Conservation (phyloP, 75 land plant species). For the Pinus taeda region DNA sequence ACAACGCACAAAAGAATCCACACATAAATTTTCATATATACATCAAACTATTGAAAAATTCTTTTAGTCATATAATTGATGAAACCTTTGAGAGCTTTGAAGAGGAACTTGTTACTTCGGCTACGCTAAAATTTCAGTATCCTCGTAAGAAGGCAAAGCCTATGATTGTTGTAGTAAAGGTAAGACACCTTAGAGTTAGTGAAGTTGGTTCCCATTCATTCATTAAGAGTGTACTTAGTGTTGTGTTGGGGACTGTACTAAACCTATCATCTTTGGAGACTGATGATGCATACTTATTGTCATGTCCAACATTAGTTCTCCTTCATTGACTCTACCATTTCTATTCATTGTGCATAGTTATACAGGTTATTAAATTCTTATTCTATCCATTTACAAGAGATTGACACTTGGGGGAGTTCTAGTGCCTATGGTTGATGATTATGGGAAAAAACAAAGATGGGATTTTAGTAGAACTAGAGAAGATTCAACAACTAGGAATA, state of each 20-base stretch:
- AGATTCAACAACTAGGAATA: constrained; percentile 54
- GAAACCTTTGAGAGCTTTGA: too few species aligned
- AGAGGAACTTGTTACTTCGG: too few species aligned
- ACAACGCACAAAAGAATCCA: constrained; percentile 73
- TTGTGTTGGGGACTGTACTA: constrained; percentile 24
- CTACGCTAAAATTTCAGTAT: too few species aligned
- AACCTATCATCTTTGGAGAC: constrained; percentile 33
- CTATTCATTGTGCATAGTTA: constrained; percentile 75
- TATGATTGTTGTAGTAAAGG: too few species aligned
- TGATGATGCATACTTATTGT: constrained; percentile 30
- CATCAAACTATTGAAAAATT: too few species aligned
- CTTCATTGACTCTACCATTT: constrained; percentile 77
- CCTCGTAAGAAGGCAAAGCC: too few species aligned
- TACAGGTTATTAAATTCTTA: constrained; percentile 53
- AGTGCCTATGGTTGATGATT: constrained; percentile 8
- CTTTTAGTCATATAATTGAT: too few species aligned
- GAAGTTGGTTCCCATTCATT: constrained; percentile 14
- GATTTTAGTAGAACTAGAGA: constrained; percentile 35
- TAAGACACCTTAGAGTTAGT: too few species aligned
- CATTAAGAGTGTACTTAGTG: constrained; percentile 13
- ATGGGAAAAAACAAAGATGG: constrained; percentile 11
- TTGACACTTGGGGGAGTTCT: constrained; percentile 20
- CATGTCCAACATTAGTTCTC: constrained; percentile 21
- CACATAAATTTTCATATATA: constrained; percentile 40
- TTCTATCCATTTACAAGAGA: too few species aligned